Evolutionary conservation across 768 basidiomycete genomes (phyloP).

Genomic region (Udeniomyces megalosporus): DNA sequence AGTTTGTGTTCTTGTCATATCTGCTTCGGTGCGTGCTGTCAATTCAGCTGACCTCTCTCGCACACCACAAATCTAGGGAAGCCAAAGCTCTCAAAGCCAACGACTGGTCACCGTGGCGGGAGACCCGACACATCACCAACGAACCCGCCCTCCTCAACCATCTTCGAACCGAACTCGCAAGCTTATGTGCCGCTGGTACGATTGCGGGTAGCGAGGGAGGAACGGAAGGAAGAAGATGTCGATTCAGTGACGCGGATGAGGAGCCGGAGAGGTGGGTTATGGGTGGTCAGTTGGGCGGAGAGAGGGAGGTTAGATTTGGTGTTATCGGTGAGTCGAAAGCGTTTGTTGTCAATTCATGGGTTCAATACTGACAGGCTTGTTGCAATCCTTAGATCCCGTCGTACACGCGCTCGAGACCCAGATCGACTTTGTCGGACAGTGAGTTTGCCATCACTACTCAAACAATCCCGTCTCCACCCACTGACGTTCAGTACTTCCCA

Average conservation of each 20-base stretch:
- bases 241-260: constrained; percentile 20
- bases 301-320: constrained; percentile 21
- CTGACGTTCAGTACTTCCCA: too few relatives aligned
- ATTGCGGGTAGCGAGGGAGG: too few relatives aligned
- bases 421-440: constrained; percentile 25
- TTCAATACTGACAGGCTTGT: neutral
- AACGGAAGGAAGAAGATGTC: constrained; percentile 6
- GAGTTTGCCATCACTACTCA: neutral
- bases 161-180: constrained; percentile 16
- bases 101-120: constrained; percentile 25
- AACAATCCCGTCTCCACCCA: neutral
- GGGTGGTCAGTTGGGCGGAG: neutral
- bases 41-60: constrained; percentile 17
- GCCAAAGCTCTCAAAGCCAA: constrained; percentile 20
- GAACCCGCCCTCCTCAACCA: constrained; percentile 21
- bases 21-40: neutral
- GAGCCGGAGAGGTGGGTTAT: constrained; percentile 22
- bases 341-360: too few relatives aligned
- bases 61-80: constrained; percentile 22
- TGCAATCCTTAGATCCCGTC: constrained; percentile 15
- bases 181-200: constrained; percentile 19
- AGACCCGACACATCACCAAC: constrained; percentile 24
- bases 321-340: constrained; percentile 18
- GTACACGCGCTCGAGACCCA: constrained; percentile 27
- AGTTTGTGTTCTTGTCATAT: constrained; percentile 18